Base-by-base conservation (phyloP, 345 rosid genomes). In the Hibiscus trionum region DNA sequence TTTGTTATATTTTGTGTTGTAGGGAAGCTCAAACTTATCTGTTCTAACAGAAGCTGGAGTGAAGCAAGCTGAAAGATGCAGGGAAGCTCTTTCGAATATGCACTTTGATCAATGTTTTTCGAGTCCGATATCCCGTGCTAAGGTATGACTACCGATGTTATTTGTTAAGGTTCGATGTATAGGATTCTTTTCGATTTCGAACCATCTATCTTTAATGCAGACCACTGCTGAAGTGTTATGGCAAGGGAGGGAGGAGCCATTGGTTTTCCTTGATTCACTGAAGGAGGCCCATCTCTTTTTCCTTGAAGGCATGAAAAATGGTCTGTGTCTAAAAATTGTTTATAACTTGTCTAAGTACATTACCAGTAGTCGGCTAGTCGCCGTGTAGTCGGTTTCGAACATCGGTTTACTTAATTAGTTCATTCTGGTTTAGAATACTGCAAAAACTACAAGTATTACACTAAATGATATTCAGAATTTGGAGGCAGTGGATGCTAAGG, bases 401-500 rank as follows among this genome's bases (percentile, higher is more conserved):
- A 9, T 42, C 71, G 29, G 7, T 67, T 17, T 60, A 17, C 8
- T 72, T 47, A 27, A 26, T 57, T 47, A 72, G 37, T 35, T 14
- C 47, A 29, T 42, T n/a, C 58, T 46, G 58, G 17, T 68, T 61
- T 61, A 62, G 60, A 74, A 60, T 56, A 33, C 3, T 47, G 52
- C 47, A 37, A 50, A 8, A 17, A 8, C 12, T 58, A 53, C 59
- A 61, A 50, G 65, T 56, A 37, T 66, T 29, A 67, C 77, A 75
- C 84, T 84, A 80, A 84, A 77, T 74, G 62, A 50, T 55, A 67
- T 82, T 83, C 87, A 84, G 90, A 76, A 82, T 81, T 80, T 82
- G 79, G 87, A 86, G 92, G 90, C 90, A 88, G 90, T 77, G 84
- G 92, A 88, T 76, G 90, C 86, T 70, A 80, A 46, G 84, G 73